Evolutionary conservation across 2,329 filamentous ascomycete genomes (phyloP), one percentile per base, ranked within the genome.

Genomic region (Stemphylium lycopersici): DNA sequence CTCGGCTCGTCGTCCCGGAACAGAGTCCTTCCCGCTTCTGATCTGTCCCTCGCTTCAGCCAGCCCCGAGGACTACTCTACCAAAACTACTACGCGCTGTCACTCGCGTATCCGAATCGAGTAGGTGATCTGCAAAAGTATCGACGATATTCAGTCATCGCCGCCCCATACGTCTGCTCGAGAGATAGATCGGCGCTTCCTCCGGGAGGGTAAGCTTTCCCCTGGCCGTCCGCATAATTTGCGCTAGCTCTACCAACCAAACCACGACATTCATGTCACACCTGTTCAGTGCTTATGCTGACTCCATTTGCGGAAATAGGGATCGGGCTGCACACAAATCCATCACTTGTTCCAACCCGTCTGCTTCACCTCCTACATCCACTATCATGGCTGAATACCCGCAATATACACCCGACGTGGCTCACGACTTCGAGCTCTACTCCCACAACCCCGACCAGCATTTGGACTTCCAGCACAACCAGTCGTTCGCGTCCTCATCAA

Each of bases 391-490:
- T 52, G 70, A 74, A 43, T 76, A 70, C 63, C 52, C 63, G 22
- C 62, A 66, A 33, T 73, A 71, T 56, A 62, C 68, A 24, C 48
- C 59, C 6, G 45, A 57, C 52, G 75, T 76, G 71, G 61, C 69
- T 47, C 65, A 70, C 53, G 74, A 76, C 63, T 75, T 76, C 38
- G 68, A 75, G 56, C 69, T 76, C 43, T 76, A 76, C 61, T 60
- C 74, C 40, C 66, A 62, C 49, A 62, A 65, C 26, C 66, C 72
- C 24, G 66, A 74, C 34, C 63, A 69, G 47, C 71, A 72, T 15
- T 50, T 73, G 20, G 68, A 75, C 15, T 71, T 66, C 51, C 59
- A 69, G 18, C 65, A 62, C 36, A 62, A 53, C 53, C 72, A 74
- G 33, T 48, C 68, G 13, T 74, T 65, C 58, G 53, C 70, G 36